phyloP scores from a whole-genome alignment of 495 filamentous ascomycete species.

The Neurospora sp. region DNA sequence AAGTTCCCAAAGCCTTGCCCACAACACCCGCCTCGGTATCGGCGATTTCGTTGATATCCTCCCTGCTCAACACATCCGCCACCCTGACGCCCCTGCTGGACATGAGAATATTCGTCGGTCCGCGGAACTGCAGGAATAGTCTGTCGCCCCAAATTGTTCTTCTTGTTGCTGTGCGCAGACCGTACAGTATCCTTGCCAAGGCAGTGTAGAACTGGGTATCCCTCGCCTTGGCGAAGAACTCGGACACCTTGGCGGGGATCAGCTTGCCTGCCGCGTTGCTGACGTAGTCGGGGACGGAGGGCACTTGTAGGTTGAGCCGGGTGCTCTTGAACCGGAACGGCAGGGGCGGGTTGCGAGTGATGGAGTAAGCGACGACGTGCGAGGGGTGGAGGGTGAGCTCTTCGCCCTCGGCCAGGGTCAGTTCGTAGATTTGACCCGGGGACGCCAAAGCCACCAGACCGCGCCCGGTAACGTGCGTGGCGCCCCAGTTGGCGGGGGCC shows the following conservation, averaged over 20 bases:
- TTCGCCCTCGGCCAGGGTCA: constrained; percentile 67
- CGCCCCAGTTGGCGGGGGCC: constrained; percentile 84
- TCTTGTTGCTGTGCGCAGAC: constrained; percentile 60
- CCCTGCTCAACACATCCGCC: constrained; percentile 60
- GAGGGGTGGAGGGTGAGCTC: constrained; percentile 80
- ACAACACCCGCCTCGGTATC: constrained; percentile 52
- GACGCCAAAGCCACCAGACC: constrained; percentile 78
- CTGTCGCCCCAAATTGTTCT: constrained; percentile 89
- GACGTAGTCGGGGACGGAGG: constrained; percentile 45
- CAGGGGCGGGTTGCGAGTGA: constrained; percentile 59
- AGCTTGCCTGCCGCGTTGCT: constrained; percentile 27
- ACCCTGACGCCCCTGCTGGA: constrained; percentile 71
- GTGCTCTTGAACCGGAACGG: constrained; percentile 81
- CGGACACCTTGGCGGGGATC: constrained; percentile 39
- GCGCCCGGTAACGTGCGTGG: constrained; percentile 72
- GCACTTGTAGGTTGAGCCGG: constrained; percentile 67
- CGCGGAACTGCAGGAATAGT: constrained; percentile 80
- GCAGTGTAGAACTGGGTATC: constrained; percentile 60
- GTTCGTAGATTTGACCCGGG: constrained; percentile 75
- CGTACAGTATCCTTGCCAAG: constrained; percentile 49
- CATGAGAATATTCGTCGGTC: constrained; percentile 73
- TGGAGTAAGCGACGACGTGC: constrained; percentile 81
- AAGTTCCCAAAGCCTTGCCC: not conserved
- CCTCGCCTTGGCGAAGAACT: constrained; percentile 61
- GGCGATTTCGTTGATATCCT: constrained; percentile 81